Evolutionary conservation across 208 protist species (phyloP), one percentile per base, ranked within the genome.

Genomic region (Trypanosoma melophagium): DNA sequence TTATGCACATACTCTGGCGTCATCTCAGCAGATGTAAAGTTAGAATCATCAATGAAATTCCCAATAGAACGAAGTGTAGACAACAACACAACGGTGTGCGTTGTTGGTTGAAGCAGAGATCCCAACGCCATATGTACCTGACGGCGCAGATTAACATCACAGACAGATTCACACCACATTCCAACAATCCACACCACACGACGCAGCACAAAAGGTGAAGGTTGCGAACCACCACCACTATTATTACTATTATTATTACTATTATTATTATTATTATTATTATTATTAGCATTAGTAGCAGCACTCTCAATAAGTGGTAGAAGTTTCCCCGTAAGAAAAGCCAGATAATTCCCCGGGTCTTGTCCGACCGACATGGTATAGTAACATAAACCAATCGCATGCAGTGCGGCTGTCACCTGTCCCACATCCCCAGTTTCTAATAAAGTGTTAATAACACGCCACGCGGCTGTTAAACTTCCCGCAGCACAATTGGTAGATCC

Each of bases 131-230:
- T 52, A 51, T 93, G 81, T 0, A 95, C 81, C 24, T 69, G 40
- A 22, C 49, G 60, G 4, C 90, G 87, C 19, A 81, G 25, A 14
- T 16, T 38, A 3, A 58, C 24, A 41, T 82, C 44, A 0, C 60
- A 66, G 0, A 90, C 83, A 1, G 84, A 87, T 56, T 87, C 90
- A 45, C 90, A 95, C 87, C 90, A 95, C 90, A 93, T 93, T 0
- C 90, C 90, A 16, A 92, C 69, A 25, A 95, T 67, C 87, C 90
- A 95, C 50, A 93, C 80, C 0, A 92, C 86, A 24, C 90, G 90
- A 0, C 87, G 90, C 12, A 83, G 69, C 12, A 93, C 75, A 60
- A 93, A 89, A 1, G 77, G 69, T 0, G 81, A 83, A 0, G 72
- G 41, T 24, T 62, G 66, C 13, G 53, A 35, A 35, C 1, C 28